Conservation (phyloP, 2,329 filamentous ascomycete genomes). For the Aspergillus aculeatinus region DNA sequence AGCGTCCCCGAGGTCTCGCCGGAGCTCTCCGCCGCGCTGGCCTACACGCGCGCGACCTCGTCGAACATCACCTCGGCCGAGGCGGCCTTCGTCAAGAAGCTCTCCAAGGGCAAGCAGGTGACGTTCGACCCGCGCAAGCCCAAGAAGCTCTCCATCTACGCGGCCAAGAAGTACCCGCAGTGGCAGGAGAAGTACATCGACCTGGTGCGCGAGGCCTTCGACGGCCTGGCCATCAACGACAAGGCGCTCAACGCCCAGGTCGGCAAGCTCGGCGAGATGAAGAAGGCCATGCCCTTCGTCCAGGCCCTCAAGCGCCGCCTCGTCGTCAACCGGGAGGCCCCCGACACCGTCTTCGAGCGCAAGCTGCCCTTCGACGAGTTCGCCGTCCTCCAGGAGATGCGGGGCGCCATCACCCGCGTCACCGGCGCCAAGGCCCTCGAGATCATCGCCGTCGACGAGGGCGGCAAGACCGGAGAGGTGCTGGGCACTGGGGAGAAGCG, state of each 20-base stretch:
- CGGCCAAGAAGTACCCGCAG: constrained; percentile 73
- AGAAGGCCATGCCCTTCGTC: constrained; percentile 97
- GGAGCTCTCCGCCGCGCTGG: constrained; percentile 71
- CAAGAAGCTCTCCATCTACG: constrained; percentile 87
- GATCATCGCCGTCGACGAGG: constrained; percentile 67
- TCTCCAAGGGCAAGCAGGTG: constrained; percentile 85
- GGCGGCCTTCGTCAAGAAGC: constrained; percentile 72
- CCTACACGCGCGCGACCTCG: constrained; percentile 73
- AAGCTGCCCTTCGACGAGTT: constrained; percentile 86
- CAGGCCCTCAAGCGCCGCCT: constrained; percentile 83
- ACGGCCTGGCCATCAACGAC: constrained; percentile 67
- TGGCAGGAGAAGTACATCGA: constrained; percentile 94
- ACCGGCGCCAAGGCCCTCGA: constrained; percentile 70
- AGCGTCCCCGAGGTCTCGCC: constrained; percentile 64
- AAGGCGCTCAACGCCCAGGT: constrained; percentile 77
- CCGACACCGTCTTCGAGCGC: constrained; percentile 71
- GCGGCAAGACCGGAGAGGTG: constrained; percentile 50
- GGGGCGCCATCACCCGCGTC: constrained; percentile 73
- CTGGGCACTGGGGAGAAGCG: constrained; percentile 54
- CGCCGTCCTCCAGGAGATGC: constrained; percentile 72
- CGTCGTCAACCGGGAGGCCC: constrained; percentile 63
- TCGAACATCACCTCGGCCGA: constrained; percentile 85
- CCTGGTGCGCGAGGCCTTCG: constrained; percentile 70
- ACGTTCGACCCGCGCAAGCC: constrained; percentile 86
- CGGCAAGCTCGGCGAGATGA: constrained; percentile 76